phyloP scores from a whole-genome alignment of 176 grass and related monocot species.

The Hordeum vulgare region MorexV3_pseudomolecules_assembly NC_058520.1:569189838-569190337 shows the following conservation, averaged over 20 bases:
- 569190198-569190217: too few relatives aligned
- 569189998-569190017: conserved; percentile 28
- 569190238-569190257: too few relatives aligned
- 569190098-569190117: background rate
- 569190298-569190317: too few relatives aligned
- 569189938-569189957: conserved; percentile 66
- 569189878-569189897: conserved; percentile 53
- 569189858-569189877: background rate
- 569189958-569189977: conserved; percentile 67
- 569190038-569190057: conserved; percentile 27
- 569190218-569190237: too few relatives aligned
- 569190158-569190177: background rate
- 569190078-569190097: conserved; percentile 18
- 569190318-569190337: too few relatives aligned
- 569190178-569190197: too few relatives aligned
- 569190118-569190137: background rate
- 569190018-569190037: conserved; percentile 38
- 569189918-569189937: conserved; percentile 74
- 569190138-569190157: background rate
- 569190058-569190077: conserved; percentile 19
- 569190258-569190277: too few relatives aligned
- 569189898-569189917: conserved; percentile 64
- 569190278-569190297: too few relatives aligned
- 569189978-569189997: conserved; percentile 58
- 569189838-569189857: background rate